Conservation (phyloP, 2,329 filamentous ascomycete species). For the Alternaria burnsii region DNA sequence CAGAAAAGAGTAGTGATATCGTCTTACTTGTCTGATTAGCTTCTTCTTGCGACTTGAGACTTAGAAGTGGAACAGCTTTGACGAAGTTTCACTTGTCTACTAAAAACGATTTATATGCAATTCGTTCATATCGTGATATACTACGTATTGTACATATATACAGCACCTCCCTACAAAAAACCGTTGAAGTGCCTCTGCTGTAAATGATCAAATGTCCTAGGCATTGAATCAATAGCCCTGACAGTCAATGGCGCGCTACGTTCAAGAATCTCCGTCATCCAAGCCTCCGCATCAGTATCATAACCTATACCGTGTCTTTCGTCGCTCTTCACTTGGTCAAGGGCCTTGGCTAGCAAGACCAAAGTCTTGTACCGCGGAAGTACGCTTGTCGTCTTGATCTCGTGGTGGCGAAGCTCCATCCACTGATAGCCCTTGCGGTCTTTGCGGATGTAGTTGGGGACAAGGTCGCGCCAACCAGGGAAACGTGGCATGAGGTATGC, state of each 20-base stretch:
- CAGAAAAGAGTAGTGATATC: not conserved
- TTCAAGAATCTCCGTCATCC: slow-evolving; percentile 42
- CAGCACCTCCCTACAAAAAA: slow-evolving; percentile 2
- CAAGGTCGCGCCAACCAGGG: slow-evolving; percentile 70
- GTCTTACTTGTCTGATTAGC: not conserved
- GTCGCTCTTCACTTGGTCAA: slow-evolving; percentile 45
- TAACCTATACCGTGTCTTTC: slow-evolving; percentile 45
- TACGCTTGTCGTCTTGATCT: slow-evolving; percentile 35
- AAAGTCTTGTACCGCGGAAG: slow-evolving; percentile 56
- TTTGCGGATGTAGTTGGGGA: slow-evolving; percentile 34
- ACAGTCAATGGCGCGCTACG: slow-evolving; percentile 51
- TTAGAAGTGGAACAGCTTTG: not conserved
- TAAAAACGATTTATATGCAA: not conserved
- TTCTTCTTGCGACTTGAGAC: not conserved
- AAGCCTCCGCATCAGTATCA: slow-evolving; percentile 27
- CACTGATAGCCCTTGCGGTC: slow-evolving; percentile 34
- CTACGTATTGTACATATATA: not conserved
- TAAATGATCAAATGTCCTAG: slow-evolving; percentile 44
- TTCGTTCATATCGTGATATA: not conserved
- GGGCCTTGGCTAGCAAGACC: slow-evolving; percentile 52
- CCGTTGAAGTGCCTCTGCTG: slow-evolving; percentile 39
- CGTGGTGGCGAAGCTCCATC: slow-evolving; percentile 41
- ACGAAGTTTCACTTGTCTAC: not conserved
- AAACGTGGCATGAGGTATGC: slow-evolving; percentile 79
- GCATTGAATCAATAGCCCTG: slow-evolving; percentile 56